Evolutionary conservation across 805 yeast genomes (phyloP), one percentile per base, ranked within the genome.

Genomic region (Candida suzukii): DNA sequence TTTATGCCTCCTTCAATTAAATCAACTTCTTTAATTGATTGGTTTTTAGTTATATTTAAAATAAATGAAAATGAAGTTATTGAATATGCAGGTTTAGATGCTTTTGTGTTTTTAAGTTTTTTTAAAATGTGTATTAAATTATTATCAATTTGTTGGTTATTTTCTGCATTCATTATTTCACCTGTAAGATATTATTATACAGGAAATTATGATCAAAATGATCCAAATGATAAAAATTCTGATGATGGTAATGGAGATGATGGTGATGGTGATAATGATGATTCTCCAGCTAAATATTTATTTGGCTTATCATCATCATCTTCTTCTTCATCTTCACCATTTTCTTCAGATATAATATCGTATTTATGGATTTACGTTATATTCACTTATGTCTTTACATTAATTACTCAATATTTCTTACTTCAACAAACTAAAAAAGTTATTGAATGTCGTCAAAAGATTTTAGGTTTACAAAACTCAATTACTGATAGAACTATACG

Each of bases 31-130:
- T 57, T 84, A 12, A 83, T 88, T 51, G 88, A 90, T 2, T 91
- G 98, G 97, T 69, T 90, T 9, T 74, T 80, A 0, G 74, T 78
- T 0, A 64, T 91, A 13, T 75, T 74, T 55, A 60, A 61, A 12
- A 78, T 90, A 17, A 68, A 72, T 21, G 98, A 91, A 50, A 70
- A 74, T 14, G 88, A 88, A 43, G 74, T 93, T 2, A 69, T 91
- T 39, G 91, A 88, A 46, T 83, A 81, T 53, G 96, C 97, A 2
- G 99, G 99, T 0, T 63, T 91, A 35, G 99, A 91, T 64, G 97
- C 97, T 0, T 88, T 76, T 63, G 98, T 93, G 37, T 91, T 86
- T 54, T 63, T 91, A 26, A 88, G 88, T 3, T 90, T 91, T 58
- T 93, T 93, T 73, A 82, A 85, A 46, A 86, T 88, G 85, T 76